These are phyloP conservation scores for Coemansia sp. DNA, from an alignment of 192 early-diverging fungal genomes.

Conservation along the genomic window DNA sequence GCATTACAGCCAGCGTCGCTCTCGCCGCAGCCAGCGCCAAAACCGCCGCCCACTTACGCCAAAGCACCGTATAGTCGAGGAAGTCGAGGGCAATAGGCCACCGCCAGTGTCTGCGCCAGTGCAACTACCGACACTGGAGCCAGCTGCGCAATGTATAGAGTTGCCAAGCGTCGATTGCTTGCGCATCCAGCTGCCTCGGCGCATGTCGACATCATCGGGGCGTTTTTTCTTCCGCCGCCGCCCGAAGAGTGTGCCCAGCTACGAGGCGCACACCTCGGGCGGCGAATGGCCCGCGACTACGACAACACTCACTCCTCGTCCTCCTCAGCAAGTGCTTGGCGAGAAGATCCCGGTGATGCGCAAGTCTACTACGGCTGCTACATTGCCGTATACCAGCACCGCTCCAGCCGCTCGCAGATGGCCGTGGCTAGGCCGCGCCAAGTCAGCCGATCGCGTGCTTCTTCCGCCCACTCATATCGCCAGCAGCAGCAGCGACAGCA, in stretches of 20 bases:
- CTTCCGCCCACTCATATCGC: neutral
- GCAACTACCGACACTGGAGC: neutral
- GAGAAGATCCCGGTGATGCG: neutral
- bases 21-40: neutral
- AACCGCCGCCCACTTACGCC: neutral
- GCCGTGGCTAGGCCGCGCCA: too few species aligned
- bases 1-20: neutral
- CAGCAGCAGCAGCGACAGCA: constrained; percentile 4
- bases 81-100: too few species aligned
- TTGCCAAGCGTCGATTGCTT: neutral
- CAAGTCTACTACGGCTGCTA: constrained; percentile 13
- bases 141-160: neutral
- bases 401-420: too few species aligned
- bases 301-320: neutral
- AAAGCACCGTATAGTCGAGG: neutral
- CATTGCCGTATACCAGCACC: constrained; percentile 7
- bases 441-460: neutral
- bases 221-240: constrained; percentile 27
- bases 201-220: neutral
- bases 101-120: neutral
- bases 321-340: too few species aligned
- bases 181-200: neutral
- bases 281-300: constrained; percentile 7
- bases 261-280: constrained; percentile 7
- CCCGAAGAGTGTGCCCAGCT: constrained; percentile 9